Conservation (phyloP, 1,284 basidiomycete species). For the Ceratobasidium sp. region DNA sequence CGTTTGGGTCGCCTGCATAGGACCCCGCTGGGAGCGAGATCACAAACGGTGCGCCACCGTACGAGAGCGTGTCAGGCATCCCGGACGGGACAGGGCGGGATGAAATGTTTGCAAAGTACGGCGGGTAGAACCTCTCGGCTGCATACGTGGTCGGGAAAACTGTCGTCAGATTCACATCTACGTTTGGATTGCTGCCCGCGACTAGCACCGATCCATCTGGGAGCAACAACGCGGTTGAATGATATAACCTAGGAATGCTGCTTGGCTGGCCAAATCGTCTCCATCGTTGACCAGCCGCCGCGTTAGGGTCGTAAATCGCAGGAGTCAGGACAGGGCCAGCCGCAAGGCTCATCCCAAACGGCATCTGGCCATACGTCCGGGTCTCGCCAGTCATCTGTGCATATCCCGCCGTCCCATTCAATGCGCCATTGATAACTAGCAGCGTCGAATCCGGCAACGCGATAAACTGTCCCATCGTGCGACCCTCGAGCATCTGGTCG, state of each 20-base stretch:
- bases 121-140: conserved; percentile 81
- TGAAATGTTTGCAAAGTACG: conserved; percentile 71
- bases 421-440: conserved; percentile 77
- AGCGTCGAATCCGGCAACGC: conserved; percentile 77
- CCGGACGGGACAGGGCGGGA: conserved; percentile 76
- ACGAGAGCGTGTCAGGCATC: conserved; percentile 70
- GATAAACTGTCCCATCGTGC: conserved; percentile 83
- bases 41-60: conserved; percentile 84
- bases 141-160: conserved; percentile 78
- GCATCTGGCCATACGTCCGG: conserved; percentile 65
- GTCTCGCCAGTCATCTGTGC: conserved; percentile 53
- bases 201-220: conserved; percentile 81
- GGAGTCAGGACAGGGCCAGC: conserved; percentile 65
- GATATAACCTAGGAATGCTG: conserved; percentile 81
- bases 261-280: conserved; percentile 66
- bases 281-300: conserved; percentile 72
- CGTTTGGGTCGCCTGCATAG: conserved; percentile 65
- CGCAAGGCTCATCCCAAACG: conserved; percentile 49
- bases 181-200: conserved; percentile 87
- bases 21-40: conserved; percentile 65
- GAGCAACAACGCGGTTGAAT: conserved; percentile 78
- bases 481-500: conserved; percentile 75
- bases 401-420: conserved; percentile 61
- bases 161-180: conserved; percentile 62
- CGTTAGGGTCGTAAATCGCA: conserved; percentile 73